Percentiles rank a stretch among this genome's conserved stretches.
Evolutionary conservation across 192 early-diverging fungal genomes (phyloP).

Genomic region (Coemansia sp.): DNA sequence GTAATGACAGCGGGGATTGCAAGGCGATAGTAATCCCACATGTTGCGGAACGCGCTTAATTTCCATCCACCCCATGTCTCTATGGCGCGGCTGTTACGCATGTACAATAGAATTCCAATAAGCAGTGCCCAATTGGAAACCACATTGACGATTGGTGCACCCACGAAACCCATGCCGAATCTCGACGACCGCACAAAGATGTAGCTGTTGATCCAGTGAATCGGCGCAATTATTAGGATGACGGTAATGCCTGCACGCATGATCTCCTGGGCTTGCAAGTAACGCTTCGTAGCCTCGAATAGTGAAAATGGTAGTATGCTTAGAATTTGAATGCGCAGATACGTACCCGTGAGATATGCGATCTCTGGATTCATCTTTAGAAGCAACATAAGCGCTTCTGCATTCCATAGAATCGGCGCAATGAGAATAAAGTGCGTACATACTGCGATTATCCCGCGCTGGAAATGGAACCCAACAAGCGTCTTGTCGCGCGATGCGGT

Average conservation of each 20-base stretch:
- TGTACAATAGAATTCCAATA: constrained; percentile 66
- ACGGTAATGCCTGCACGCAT: constrained; percentile 83
- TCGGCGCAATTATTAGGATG: constrained; percentile 64
- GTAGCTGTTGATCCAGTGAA: constrained; percentile 78
- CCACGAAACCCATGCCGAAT: constrained; percentile 71
- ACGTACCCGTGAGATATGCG: constrained; percentile 60
- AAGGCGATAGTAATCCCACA: constrained; percentile 63
- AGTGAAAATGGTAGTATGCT: constrained; percentile 73
- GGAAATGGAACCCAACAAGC: constrained; percentile 32
- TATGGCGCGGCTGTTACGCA: constrained; percentile 58
- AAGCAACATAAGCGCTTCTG: constrained; percentile 66
- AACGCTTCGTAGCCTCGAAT: constrained; percentile 83
- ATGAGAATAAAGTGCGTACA: constrained; percentile 69
- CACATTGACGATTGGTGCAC: constrained; percentile 75
- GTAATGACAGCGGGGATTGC: constrained; percentile 81
- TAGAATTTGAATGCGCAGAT: constrained; percentile 65
- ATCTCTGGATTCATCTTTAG: constrained; percentile 74
- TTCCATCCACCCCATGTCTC: constrained; percentile 88
- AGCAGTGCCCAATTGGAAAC: constrained; percentile 74
- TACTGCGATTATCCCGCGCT: constrained; percentile 61
- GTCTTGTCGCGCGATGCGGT: constrained; percentile 29
- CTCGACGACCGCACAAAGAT: constrained; percentile 71
- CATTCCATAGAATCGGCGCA: constrained; percentile 64
- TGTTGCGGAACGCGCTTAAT: constrained; percentile 62
- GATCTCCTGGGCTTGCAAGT: constrained; percentile 78